Conservation (phyloP, 768 basidiomycete species). For the Mycena alexandri region DNA sequence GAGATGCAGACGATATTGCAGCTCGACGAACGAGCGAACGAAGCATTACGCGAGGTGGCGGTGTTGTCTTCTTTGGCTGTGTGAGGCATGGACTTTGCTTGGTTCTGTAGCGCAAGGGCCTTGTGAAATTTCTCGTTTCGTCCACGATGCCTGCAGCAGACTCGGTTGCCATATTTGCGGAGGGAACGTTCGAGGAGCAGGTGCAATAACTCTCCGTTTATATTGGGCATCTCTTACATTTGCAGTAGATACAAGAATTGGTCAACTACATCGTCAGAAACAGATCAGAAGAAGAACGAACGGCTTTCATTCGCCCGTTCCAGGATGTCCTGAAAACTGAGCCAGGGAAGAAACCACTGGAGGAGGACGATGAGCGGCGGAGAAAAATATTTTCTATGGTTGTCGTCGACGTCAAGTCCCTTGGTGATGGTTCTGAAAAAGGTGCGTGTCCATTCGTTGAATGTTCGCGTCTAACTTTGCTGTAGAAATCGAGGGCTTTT, state of each 20-base stretch:
- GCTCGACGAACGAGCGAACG: conserved; percentile 47
- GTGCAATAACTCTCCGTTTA: conserved; percentile 50
- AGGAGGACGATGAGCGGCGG: conserved; percentile 66
- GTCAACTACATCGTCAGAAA: conserved; percentile 79
- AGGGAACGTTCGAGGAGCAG: conserved; percentile 92
- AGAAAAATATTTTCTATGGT: conserved; percentile 71
- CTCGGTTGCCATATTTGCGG: conserved; percentile 86
- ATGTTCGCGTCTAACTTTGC: conserved; percentile 13
- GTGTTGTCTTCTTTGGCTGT: background rate
- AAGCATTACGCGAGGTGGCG: conserved; percentile 19
- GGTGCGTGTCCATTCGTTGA: conserved; percentile 58
- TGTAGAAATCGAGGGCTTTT: conserved; percentile 88
- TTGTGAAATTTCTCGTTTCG: conserved; percentile 31
- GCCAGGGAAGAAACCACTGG: conserved; percentile 65
- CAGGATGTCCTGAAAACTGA: conserved; percentile 66
- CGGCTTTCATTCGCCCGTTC: conserved; percentile 73
- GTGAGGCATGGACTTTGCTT: conserved; percentile 41
- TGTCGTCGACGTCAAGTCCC: conserved; percentile 69
- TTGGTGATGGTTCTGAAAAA: conserved; percentile 84
- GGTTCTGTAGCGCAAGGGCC: conserved; percentile 52
- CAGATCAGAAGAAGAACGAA: conserved; percentile 76
- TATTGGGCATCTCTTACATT: conserved; percentile 18
- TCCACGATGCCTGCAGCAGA: conserved; percentile 72
- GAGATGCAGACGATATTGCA: conserved; percentile 59
- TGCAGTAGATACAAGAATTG: conserved; percentile 77